Percentiles rank a stretch among this genome's conserved stretches.
Evolutionary conservation across 2,329 filamentous ascomycete species (phyloP).

Genomic region (Cordyceps cicadae): DNA sequence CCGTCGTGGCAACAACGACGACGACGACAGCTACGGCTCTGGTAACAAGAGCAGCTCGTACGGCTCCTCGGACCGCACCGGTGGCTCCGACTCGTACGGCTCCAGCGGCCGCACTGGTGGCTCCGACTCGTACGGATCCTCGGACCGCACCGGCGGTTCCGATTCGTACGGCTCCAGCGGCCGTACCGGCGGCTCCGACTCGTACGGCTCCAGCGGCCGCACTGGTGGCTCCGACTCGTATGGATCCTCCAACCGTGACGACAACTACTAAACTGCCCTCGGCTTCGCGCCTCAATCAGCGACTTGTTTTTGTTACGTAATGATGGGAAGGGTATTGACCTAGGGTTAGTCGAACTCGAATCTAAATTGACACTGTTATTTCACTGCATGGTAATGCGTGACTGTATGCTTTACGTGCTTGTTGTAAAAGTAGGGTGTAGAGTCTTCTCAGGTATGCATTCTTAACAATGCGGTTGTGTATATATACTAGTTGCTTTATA

Average conservation of each 20-base stretch:
- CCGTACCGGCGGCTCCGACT: conserved; percentile 22
- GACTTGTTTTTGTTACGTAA: not conserved
- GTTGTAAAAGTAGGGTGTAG: not conserved
- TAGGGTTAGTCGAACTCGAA: not conserved
- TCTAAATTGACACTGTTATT: not conserved
- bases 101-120: conserved; percentile 2
- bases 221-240: conserved; percentile 9
- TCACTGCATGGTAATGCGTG: no score
- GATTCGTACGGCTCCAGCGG: conserved; percentile 11
- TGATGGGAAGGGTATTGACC: not conserved
- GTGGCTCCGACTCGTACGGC: conserved; percentile 22
- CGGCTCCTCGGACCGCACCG: conserved; percentile 8
- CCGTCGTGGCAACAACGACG: not conserved
- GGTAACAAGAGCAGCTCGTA: conserved; percentile 16
- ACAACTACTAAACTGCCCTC: conserved; percentile 14
- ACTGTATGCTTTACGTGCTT: no score
- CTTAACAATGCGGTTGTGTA: not conserved
- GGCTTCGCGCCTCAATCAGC: not conserved
- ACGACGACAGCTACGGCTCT: conserved; percentile 16
- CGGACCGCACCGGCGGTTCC: not conserved
- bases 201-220: conserved; percentile 11
- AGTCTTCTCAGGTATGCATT: not conserved
- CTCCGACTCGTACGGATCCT: conserved; percentile 14
- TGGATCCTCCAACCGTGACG: conserved; percentile 15
- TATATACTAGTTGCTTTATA: not conserved